phyloP scores from a whole-genome alignment of 2,329 filamentous ascomycete species.

The Colletotrichum sublineola region DNA sequence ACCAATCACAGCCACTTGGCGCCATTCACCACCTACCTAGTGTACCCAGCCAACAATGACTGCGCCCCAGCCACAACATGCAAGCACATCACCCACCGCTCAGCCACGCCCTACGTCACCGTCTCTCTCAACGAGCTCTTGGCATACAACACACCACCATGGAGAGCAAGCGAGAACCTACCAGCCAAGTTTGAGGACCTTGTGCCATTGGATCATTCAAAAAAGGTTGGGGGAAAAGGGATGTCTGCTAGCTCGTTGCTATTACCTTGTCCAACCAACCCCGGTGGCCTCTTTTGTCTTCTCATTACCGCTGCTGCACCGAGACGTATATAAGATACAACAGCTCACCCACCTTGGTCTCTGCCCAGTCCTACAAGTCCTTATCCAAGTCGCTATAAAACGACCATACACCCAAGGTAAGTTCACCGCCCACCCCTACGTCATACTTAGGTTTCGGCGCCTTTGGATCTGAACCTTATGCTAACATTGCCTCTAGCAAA shows the following conservation, averaged over 20 bases:
- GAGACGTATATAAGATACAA: slow-evolving; percentile 17
- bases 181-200: slow-evolving; percentile 5
- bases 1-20: slow-evolving; percentile 10
- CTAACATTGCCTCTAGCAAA: slow-evolving; percentile 15
- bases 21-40: not conserved
- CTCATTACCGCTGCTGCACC: slow-evolving; percentile 27
- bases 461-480: not conserved
- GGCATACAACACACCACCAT: slow-evolving; percentile 21
- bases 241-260: not conserved
- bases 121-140: slow-evolving; percentile 12
- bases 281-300: not conserved
- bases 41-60: no score
- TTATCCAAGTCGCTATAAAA: slow-evolving; percentile 1
- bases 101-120: slow-evolving; percentile 30
- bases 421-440: no score
- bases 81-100: not conserved
- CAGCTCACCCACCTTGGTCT: slow-evolving; percentile 17
- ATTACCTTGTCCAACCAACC: not conserved
- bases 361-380: slow-evolving; percentile 1
- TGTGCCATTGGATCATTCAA: slow-evolving; percentile 9
- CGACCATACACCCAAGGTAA: not conserved
- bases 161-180: slow-evolving; percentile 11
- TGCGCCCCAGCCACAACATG: slow-evolving; percentile 12
- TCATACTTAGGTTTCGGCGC: not conserved
- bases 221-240: slow-evolving; percentile 20